Base-by-base conservation (phyloP, 2,329 filamentous ascomycete genomes). In the Lecanicillium sp. region DNA sequence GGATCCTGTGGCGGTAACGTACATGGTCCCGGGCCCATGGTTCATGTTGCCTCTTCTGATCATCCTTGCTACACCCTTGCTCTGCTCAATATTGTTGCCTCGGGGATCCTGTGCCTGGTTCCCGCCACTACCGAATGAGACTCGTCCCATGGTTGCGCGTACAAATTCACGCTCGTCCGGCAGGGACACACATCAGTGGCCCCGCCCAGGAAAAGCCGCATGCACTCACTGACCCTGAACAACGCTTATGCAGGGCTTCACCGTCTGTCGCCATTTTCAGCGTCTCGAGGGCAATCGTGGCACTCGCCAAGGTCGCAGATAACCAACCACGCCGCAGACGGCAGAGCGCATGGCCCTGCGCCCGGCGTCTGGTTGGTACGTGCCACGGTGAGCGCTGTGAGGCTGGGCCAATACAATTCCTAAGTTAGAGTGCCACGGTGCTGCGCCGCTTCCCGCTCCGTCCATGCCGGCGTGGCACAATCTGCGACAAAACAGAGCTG, bases 401-500 rank as follows among this genome's bases (percentile, higher is more conserved):
- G n/a, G n/a, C n/a, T n/a, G n/a, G n/a, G n/a, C n/a, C n/a, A n/a
- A n/a, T n/a, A n/a, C n/a, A n/a, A n/a, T n/a, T n/a, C n/a, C n/a
- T n/a, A n/a, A n/a, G n/a, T n/a, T n/a, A n/a, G n/a, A n/a, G n/a
- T n/a, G 26, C 12, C 12, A 29, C 26, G 26, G 27, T 21, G 21
- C 20, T n/a, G 19, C 19, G n/a, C 29, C 23, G 11, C n/a, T 24
- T n/a, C 19, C n/a, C 7, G n/a, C n/a, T 29, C 14, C 15, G n/a
- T 17, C n/a, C 27, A 23, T 10, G 37, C 36, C 27, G 44, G 30
- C 20, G 44, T 39, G 12, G 27, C 8, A 46, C 44, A 30, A 26
- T 39, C 27, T 24, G 20, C 29, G 36, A 30, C 36, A 32, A 46
- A n/a, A 46, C 30, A 32, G 39, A 46, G 44, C 26, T 39, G 35